Evolutionary conservation across 2,329 filamentous ascomycete species (phyloP), one percentile per base, ranked within the genome.

Genomic region (Hymenotorrendiella dingleyae): DNA sequence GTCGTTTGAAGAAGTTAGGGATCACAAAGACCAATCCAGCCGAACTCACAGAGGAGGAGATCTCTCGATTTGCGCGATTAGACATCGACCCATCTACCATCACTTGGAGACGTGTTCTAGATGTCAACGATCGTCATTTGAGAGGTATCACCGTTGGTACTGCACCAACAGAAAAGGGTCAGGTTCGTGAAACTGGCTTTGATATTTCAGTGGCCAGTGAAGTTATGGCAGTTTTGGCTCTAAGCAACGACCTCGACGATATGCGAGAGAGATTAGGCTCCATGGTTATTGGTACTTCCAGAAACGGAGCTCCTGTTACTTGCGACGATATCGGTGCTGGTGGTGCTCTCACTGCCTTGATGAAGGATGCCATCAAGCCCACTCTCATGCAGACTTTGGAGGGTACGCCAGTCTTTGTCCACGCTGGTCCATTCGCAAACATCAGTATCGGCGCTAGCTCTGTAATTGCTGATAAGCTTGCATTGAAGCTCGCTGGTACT

Each of bases 381-480:
- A 98, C 96, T 69, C 72, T 98, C 52, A 97, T 98, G 93, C 93
- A 98, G 67, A 95, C 88, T 22, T 73, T 98, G 40, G 93, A 98
- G 65, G 93, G 93, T 21, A 98, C 93, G 6, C 93, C 93, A 0
- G 93, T 97, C 3, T 94, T 98, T 61, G 93, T 98, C 11, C 93
- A 98, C 61, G 93, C 93, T 17, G 93, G 93, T 4, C 93, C 93
- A 12, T 98, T 98, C 59, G 93, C 93, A 61, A 98, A 98, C 67
- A 98, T 98, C 64, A 91, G 84, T 66, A 97, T 98, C 52, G 93
- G 93, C 37, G 93, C 94, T 65, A 95, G 87, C 67, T 96, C 90
- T 7, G 86, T 97, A 45, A 75, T 98, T 45, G 91, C 93, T 12
- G 93, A 97, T 64, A 94, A 90, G 69, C 80, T 98, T 63, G 93